Evolutionary conservation across 2,329 filamentous ascomycete genomes (phyloP).

Genomic region (Arthrobotrys sinensis): DNA sequence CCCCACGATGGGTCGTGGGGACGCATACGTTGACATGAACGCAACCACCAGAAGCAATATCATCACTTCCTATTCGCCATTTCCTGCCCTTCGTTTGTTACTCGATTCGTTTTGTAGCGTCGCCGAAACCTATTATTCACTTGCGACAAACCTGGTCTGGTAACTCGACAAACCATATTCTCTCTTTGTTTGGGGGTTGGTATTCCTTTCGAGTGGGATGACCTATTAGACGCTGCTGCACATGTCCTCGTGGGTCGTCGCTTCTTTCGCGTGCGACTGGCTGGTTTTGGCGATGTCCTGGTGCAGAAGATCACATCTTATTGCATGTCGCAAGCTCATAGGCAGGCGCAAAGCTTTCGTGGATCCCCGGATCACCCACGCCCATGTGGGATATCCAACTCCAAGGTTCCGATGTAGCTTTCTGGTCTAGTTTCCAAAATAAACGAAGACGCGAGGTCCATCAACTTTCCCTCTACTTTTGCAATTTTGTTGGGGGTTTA

Average conservation of each 20-base stretch:
- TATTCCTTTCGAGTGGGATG: slow-evolving; percentile 53
- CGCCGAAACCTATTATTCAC: slow-evolving; percentile 52
- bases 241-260: slow-evolving; percentile 59
- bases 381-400: slow-evolving; percentile 33
- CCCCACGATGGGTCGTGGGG: slow-evolving; percentile 33
- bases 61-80: slow-evolving; percentile 40
- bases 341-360: slow-evolving; percentile 22
- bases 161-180: not conserved
- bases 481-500: slow-evolving; percentile 6
- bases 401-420: slow-evolving; percentile 26
- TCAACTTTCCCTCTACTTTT: not conserved
- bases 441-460: slow-evolving; percentile 43
- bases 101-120: slow-evolving; percentile 61
- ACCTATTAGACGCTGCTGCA: slow-evolving; percentile 39
- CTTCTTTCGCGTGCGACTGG: slow-evolving; percentile 61
- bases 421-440: slow-evolving; percentile 47
- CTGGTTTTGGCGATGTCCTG: slow-evolving; percentile 49
- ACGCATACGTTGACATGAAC: not conserved
- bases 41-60: slow-evolving; percentile 27
- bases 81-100: slow-evolving; percentile 41
- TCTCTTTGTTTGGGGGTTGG: not conserved
- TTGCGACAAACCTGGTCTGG: slow-evolving; percentile 24
- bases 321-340: slow-evolving; percentile 47
- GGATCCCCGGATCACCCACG: slow-evolving; percentile 29
- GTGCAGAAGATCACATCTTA: slow-evolving; percentile 39